Percentiles rank a stretch among this genome's conserved stretches.
These are phyloP conservation scores for Cryphonectria japonica DNA, from an alignment of 2,329 filamentous ascomycete species.

Conservation along the genomic window DNA sequence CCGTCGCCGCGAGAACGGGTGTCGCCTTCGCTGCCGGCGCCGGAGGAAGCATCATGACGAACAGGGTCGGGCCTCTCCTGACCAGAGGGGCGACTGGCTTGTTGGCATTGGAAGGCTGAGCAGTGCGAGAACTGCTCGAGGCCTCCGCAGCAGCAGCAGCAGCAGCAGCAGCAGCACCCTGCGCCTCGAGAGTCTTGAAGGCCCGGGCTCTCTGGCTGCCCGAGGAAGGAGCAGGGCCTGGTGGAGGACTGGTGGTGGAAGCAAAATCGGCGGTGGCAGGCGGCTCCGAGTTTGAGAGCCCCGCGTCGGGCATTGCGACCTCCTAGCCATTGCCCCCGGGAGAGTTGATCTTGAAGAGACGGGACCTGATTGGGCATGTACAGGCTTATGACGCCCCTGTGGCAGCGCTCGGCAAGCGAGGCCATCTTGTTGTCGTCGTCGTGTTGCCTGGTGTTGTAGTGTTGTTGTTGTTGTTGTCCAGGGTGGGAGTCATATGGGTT, in stretches of 20 bases:
- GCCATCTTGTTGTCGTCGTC: not conserved
- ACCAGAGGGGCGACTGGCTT: not conserved
- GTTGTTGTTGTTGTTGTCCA: not conserved
- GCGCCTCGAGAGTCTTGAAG: not conserved
- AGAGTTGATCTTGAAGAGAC: not conserved
- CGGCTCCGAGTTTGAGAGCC: not conserved
- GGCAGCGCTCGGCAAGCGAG: not conserved
- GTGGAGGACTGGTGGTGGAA: not conserved
- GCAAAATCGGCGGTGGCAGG: not conserved
- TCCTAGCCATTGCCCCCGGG: not conserved
- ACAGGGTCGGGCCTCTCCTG: not conserved
- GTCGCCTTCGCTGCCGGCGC: not conserved
- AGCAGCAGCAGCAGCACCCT: not conserved
- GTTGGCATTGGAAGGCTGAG: not conserved
- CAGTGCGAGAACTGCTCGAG: not conserved
- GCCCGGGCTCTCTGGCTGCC: not conserved
- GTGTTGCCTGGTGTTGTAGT: not conserved
- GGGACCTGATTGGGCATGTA: not conserved
- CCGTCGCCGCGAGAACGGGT: not conserved
- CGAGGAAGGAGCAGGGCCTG: not conserved
- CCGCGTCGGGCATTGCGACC: not conserved
- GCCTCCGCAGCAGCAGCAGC: not conserved
- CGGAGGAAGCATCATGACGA: not conserved
- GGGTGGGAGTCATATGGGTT: not conserved
- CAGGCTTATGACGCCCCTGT: not conserved